phyloP scores from a whole-genome alignment of 106 monocot genomes.

The Dioscorea alata region DNA sequence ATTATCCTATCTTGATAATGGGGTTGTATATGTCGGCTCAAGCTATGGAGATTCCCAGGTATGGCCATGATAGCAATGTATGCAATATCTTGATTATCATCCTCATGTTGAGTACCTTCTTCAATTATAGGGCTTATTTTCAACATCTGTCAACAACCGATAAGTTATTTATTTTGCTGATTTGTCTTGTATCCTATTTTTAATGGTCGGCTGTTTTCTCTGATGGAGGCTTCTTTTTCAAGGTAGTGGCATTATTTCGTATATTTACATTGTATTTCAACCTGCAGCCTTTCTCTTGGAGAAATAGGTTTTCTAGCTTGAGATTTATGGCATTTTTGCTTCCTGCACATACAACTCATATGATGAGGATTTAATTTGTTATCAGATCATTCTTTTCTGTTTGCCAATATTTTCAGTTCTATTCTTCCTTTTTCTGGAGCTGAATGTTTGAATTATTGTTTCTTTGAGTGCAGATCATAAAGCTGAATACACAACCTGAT shows the following conservation, averaged over 20 bases:
- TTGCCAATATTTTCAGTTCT: no score
- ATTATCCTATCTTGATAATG: constrained; percentile 99
- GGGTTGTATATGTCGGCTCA: constrained; percentile 95
- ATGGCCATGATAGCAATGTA: not conserved
- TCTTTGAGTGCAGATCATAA: constrained; percentile 58
- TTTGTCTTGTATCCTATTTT: not conserved
- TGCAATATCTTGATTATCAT: not conserved
- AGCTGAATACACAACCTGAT: constrained; percentile 96
- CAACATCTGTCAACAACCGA: not conserved
- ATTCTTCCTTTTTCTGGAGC: not conserved
- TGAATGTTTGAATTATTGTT: not conserved
- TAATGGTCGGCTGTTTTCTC: no score
- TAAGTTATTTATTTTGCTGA: not conserved
- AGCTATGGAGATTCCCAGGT: constrained; percentile 99
- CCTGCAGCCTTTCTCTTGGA: no score
- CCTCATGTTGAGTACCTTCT: not conserved
- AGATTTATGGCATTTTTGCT: no score
- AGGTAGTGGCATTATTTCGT: no score
- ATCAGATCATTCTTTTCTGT: no score
- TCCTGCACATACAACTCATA: no score
- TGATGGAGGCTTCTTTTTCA: no score
- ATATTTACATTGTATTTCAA: no score
- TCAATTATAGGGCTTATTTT: not conserved
- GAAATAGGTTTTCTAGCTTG: no score
- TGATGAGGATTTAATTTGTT: no score